phyloP scores from a whole-genome alignment of 208 protist species.

The Phytomonas francai region DNA sequence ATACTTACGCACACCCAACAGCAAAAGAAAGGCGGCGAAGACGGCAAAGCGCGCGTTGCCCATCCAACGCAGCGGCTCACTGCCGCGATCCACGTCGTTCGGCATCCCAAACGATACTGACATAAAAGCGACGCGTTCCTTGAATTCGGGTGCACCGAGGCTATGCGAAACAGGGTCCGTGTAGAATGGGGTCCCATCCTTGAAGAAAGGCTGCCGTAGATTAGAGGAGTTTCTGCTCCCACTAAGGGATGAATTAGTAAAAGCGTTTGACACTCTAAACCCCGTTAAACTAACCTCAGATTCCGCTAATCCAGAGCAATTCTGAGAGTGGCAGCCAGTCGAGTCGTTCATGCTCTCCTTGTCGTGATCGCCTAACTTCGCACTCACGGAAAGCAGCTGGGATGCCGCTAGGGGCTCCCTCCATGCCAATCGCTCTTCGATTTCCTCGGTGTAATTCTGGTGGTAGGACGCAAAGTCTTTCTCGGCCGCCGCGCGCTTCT shows the following conservation, averaged over 20 bases:
- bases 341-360: background rate
- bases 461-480: conserved; percentile 21
- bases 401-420: background rate
- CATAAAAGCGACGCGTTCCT: conserved; percentile 75
- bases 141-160: conserved; percentile 31
- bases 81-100: conserved; percentile 82
- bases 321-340: conserved; percentile 9
- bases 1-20: conserved; percentile 54
- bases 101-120: conserved; percentile 72
- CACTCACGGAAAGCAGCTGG: background rate
- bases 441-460: conserved; percentile 12
- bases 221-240: background rate
- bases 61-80: conserved; percentile 81
- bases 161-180: conserved; percentile 26
- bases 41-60: conserved; percentile 73
- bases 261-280: background rate
- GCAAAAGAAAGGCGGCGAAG: conserved; percentile 52
- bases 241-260: background rate
- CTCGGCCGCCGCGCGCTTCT: conserved; percentile 14
- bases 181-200: conserved; percentile 37
- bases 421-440: conserved; percentile 12
- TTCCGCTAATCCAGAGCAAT: background rate
- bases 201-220: conserved; percentile 24
- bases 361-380: background rate
- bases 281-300: background rate